These are phyloP conservation scores for Chlorella sp. DNA, from an alignment of 139 green algal species.

Conservation along the genomic window DNA sequence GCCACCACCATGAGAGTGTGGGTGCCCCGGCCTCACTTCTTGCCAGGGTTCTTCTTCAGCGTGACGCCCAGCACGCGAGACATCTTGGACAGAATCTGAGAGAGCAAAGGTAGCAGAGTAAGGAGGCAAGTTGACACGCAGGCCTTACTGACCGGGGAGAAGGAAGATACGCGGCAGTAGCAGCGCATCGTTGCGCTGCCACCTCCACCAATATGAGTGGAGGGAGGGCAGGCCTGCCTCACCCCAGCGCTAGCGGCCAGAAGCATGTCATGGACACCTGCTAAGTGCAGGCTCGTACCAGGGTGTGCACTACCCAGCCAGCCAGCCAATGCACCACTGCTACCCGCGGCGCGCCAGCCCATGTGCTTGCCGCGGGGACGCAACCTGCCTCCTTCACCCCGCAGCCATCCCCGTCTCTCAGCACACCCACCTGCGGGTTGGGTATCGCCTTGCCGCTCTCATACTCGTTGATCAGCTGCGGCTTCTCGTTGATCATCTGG, in stretches of 20 bases:
- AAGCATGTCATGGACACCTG: no score
- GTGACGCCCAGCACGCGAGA: slow-evolving; percentile 86
- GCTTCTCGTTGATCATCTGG: slow-evolving; percentile 97
- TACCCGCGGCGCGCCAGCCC: no score
- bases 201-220: no score
- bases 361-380: no score
- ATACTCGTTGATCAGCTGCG: slow-evolving; percentile 94
- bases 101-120: background rate
- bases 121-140: background rate
- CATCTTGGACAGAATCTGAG: slow-evolving; percentile 87
- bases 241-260: no score
- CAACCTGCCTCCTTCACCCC: background rate
- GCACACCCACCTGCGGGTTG: slow-evolving; percentile 81
- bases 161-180: background rate
- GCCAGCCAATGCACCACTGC: no score
- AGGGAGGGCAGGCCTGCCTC: no score
- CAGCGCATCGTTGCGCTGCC: background rate
- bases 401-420: background rate
- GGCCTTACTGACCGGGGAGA: background rate
- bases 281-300: no score
- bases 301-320: no score
- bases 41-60: slow-evolving; percentile 63
- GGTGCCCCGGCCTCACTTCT: slow-evolving; percentile 45
- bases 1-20: background rate
- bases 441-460: slow-evolving; percentile 94